These are phyloP conservation scores for Forsythia suspensa DNA, from an alignment of 257 asterid species.

Conservation along the genomic window DNA sequence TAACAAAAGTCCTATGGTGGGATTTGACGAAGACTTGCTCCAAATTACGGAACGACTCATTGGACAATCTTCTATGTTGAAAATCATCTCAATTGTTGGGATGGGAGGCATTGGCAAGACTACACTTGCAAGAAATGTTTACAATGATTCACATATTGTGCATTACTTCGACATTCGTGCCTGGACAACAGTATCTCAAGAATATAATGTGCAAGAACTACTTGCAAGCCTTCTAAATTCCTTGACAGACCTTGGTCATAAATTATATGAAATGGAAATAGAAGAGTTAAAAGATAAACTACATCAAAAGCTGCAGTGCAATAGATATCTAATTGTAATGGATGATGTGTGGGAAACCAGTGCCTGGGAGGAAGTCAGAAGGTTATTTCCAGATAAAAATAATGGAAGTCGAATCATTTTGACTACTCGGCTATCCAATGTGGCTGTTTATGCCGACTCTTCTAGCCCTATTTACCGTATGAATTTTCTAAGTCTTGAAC, in stretches of 20 bases:
- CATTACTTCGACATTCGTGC: neutral
- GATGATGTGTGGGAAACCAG: constrained; percentile 33
- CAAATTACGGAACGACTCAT: neutral
- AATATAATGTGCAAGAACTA: neutral
- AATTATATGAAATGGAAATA: fast-evolving
- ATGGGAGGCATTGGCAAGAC: constrained; percentile 34
- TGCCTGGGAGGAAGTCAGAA: neutral
- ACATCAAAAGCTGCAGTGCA: constrained; percentile 15
- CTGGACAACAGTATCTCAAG: constrained; percentile 19
- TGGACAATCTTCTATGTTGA: neutral
- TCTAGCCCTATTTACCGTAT: constrained; percentile 4
- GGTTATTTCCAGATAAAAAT: neutral
- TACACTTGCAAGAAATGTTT: neutral
- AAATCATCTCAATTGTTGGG: constrained; percentile 10
- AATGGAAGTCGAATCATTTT: constrained; percentile 18
- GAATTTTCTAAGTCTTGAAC: constrained; percentile 11
- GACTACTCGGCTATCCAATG: constrained; percentile 18
- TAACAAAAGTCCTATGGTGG: neutral
- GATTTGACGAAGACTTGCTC: neutral
- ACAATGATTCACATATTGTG: neutral
- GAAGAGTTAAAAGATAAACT: constrained; percentile 17
- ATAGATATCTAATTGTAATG: constrained; percentile 7
- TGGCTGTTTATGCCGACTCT: neutral
- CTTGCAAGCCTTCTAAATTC: neutral
- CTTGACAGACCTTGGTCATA: neutral